Base-by-base conservation (phyloP, 805 yeast species). In the Cyberlindnera lachancei region DNA sequence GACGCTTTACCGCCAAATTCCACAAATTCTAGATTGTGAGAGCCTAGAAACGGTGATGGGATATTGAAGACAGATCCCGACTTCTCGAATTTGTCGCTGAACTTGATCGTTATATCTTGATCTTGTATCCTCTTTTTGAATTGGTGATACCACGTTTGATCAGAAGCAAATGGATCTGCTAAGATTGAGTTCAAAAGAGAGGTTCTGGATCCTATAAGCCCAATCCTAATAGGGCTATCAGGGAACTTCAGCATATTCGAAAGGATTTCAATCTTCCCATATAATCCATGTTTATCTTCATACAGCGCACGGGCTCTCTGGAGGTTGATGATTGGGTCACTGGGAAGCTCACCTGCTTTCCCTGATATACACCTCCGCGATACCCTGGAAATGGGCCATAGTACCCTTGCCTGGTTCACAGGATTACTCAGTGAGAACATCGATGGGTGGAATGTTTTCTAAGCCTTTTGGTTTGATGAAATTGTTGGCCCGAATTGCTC, bases 131-230 rank as follows among this genome's bases (percentile, higher is more conserved):
- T 28, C 12, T 31, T 22, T 12, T 31, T 20, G 21, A 43, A 29
- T 22, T 35, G 39, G 3, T 44, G 31, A 25, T 45, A 46, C 63
- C 63, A 58, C 9, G 47, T 18, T 29, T 53, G 58, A 21, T 56
- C 52, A 1, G 50, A 25, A 2, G 53, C 48, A 29, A 56, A 57
- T 8, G 59, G 60, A 35, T 58, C 61, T 2, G 56, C 46, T 22
- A 58, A 28, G 4, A 58, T 22, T 6, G 59, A 40, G 15, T 52
- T 49, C 9, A 58, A 33, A 8, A 57, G 36, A 2, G 49, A 41
- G 5, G 37, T 35, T 18, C 42, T 43, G 1, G 51, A 24, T 1
- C 52, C 44, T 18, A 56, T 36, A 8, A 58, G 37, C 4, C 61
- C 62, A 24, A 57, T 48, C 31, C 59, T 42, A 10, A 53, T 38